Evolutionary conservation across 2,329 filamentous ascomycete species (phyloP).

Genomic region (Bipolaris oryzae): DNA sequence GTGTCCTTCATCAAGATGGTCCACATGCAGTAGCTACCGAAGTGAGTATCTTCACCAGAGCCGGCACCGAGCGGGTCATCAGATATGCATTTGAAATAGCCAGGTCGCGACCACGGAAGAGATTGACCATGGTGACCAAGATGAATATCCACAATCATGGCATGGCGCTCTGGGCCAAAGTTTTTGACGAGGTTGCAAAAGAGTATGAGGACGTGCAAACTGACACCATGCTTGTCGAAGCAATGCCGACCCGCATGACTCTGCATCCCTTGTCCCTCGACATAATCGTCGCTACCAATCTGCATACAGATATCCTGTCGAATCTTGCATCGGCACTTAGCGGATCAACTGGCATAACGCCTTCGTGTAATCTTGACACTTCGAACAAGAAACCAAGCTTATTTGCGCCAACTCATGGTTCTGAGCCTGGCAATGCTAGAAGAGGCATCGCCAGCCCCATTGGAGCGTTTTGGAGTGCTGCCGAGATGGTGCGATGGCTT

Average conservation of each 20-base stretch:
- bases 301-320: constrained; percentile 67
- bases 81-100: no score
- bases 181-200: constrained; percentile 51
- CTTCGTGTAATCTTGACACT: constrained; percentile 67
- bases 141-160: no score
- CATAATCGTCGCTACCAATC: constrained; percentile 57
- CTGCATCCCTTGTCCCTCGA: constrained; percentile 54
- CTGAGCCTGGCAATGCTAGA: constrained; percentile 68
- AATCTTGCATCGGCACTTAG: constrained; percentile 70
- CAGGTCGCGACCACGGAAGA: no score
- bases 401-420: constrained; percentile 59
- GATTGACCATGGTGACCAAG: no score
- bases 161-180: constrained; percentile 57
- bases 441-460: constrained; percentile 68
- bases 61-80: no score
- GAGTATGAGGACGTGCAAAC: no score
- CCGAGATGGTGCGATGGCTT: constrained; percentile 49
- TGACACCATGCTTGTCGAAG: constrained; percentile 25
- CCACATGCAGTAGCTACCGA: no score
- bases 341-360: constrained; percentile 71
- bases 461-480: constrained; percentile 72
- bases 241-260: constrained; percentile 41
- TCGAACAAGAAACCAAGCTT: no score
- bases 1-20: no score
- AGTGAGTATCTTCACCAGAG: no score